phyloP scores from a whole-genome alignment of 495 filamentous ascomycete genomes.

The Polyplosphaeria fusca region DNA sequence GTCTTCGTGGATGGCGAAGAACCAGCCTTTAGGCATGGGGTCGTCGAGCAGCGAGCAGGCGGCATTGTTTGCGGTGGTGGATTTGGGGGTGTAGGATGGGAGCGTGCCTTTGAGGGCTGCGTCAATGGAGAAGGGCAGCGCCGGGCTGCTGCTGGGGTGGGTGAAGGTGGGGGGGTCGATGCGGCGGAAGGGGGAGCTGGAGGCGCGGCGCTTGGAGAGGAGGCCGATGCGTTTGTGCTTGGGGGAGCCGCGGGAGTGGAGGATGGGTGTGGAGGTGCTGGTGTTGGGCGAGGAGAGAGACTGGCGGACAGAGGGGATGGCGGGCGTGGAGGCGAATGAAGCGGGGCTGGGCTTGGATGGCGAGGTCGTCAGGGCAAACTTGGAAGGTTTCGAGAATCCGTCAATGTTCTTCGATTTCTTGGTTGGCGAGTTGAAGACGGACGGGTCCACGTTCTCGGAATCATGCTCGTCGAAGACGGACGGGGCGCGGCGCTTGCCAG shows the following conservation, averaged over 20 bases:
- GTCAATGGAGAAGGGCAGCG: conserved; percentile 71
- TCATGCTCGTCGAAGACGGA: conserved; percentile 53
- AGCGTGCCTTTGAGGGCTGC: conserved; percentile 71
- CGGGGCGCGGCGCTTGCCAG: conserved; percentile 44
- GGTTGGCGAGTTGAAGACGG: conserved; percentile 54
- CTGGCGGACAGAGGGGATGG: conserved; percentile 39
- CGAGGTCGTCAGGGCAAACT: conserved; percentile 29
- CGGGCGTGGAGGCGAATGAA: conserved; percentile 7
- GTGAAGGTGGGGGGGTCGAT: conserved; percentile 54
- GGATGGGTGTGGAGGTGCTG: conserved; percentile 41
- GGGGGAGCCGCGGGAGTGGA: conserved; percentile 61
- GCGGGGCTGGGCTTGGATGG: conserved; percentile 10
- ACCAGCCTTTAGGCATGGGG: conserved; percentile 63
- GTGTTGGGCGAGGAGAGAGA: conserved; percentile 40
- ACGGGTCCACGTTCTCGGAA: conserved; percentile 78
- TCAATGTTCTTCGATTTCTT: conserved; percentile 68
- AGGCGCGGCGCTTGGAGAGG: conserved; percentile 59
- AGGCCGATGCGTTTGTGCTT: conserved; percentile 59
- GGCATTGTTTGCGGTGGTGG: conserved; percentile 19
- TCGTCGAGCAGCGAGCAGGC: conserved; percentile 36
- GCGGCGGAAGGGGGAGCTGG: conserved; percentile 52
- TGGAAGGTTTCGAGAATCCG: conserved; percentile 33
- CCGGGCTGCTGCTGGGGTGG: conserved; percentile 39
- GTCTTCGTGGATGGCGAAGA: conserved; percentile 94
- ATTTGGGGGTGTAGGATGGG: conserved; percentile 50